Base-by-base conservation (phyloP, 164 flowering plant species). In the Stephania yunnanensis region DNA sequence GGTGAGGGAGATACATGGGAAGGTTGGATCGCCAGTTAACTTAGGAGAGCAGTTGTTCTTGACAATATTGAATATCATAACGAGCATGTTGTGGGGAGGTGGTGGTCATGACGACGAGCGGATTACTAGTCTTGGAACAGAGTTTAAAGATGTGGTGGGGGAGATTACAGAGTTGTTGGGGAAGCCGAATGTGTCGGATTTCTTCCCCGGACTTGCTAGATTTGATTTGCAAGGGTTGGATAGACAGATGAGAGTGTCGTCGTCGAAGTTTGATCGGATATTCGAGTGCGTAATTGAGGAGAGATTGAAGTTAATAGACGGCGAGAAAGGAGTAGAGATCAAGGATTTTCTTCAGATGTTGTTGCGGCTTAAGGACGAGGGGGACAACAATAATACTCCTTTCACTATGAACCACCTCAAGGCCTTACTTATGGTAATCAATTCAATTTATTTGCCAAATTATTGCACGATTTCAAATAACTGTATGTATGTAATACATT, bases 181-280 rank as follows among this genome's bases (percentile, higher is more conserved):
- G 10, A 71, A 13, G 7, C 71, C 79, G 2, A 80, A 85, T 30
- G 13, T 85, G 22, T 85, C 85, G 0, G 83, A 85, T 66, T 25
- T 82, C 15, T 83, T 83, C 46, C 84, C 87, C 0, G 7, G 45
- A n/a, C 68, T 85, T 2, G 72, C 81, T 0, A n/a, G 75, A 72
- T 78, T 83, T 50, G 87, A 83, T 68, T 2, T 83, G 6, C 85
- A 83, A 42, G 82, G 84, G 1, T 31, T 81, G 8, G 80, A 67
- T 13, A 46, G 71, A 74, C 15, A 75, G 13, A 25, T 46, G 69
- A 76, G 75, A 78, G 53, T 44, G 73, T 15, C 70, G 1, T 0
- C 36, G 1, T 7, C 1, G 11, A 36, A 55, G 75, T 46, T 61
- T 12, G 84, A 80, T 1, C 45, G 58, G 29, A 52, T 83, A 11